Base-by-base conservation (phyloP, 73 alveolate species). In the Blepharisma stoltei region DNA sequence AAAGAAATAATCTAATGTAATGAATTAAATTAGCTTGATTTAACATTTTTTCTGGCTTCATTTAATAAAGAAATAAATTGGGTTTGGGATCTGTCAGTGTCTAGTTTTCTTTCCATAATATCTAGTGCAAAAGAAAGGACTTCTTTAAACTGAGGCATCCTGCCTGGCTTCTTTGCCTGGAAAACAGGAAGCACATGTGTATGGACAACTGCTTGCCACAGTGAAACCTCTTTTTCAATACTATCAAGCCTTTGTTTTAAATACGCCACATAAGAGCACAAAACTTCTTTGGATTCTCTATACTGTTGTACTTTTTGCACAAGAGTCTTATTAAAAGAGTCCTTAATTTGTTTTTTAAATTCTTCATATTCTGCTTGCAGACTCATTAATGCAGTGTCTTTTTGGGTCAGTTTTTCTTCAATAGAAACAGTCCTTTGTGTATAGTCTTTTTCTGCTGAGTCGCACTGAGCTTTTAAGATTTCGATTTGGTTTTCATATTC, bases 191-290 rank as follows among this genome's bases (percentile, higher is more conserved):
- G 73, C 11, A 60, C 73, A 25, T 60, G 73, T 14, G 73, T 60
- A 60, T 60, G 73, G 2, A 60, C 73, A n/a, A 60, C 73, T 14
- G 73, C 73, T 25, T 60, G 73, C 73, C 73, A 60, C 2, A 60
- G 23, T 0, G 73, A n/a, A 60, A 60, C 73, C 23, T 60, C 73
- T 25, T 60, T 60, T 25, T 60, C 73, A 20, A 60, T 60, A 60
- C 46, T 60, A n/a, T 60, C 73, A 5, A 60, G 73, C 23, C 73
- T 60, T 60, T 60, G 46, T 25, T 60, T 60, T 25, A 60, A 60
- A 60, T 20, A 60, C 2, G 14, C 23, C 73, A 60, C 73, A 60
- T 60, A 60, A 60, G 46, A 14, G 23, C 73, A 60, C 2, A 60
- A 25, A 60, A 60, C 45, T 38, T 60, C 73, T 25, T 60, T 60